These are phyloP conservation scores for Picea sitchensis DNA, from an alignment of 75 land plant genomes.

Conservation along the genomic window DNA sequence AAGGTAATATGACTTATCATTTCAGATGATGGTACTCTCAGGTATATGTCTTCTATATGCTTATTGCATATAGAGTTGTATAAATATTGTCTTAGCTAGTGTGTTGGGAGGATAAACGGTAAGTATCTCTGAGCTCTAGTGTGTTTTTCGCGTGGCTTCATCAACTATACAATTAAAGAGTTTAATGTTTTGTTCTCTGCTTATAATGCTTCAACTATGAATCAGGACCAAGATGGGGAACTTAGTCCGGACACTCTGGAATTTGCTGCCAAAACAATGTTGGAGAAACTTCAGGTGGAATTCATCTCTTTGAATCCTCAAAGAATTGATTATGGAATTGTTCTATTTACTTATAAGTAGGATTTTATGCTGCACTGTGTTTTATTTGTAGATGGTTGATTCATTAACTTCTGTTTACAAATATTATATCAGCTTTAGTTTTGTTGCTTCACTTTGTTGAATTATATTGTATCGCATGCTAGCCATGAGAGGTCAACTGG, in stretches of 20 bases:
- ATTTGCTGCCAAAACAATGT: constrained; percentile 50
- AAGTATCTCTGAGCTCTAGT: neutral
- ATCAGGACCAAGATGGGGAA: constrained; percentile 50
- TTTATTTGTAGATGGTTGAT: neutral
- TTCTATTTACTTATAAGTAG: neutral
- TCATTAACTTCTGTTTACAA: too few species aligned
- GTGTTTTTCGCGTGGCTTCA: neutral
- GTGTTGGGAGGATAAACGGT: neutral
- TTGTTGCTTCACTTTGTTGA: too few species aligned
- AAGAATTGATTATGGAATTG: neutral
- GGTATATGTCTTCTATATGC: neutral
- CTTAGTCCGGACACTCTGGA: constrained; percentile 20
- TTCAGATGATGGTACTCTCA: neutral
- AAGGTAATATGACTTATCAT: constrained; percentile 20
- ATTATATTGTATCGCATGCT: too few species aligned
- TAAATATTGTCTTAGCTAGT: neutral
- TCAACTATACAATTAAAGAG: neutral
- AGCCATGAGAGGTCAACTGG: too few species aligned
- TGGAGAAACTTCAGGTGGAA: constrained; percentile 61
- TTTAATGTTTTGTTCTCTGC: neutral
- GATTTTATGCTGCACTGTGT: neutral
- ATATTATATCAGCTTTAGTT: too few species aligned
- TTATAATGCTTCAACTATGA: neutral
- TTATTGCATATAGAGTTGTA: neutral
- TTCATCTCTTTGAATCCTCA: neutral